phyloP scores from a whole-genome alignment of 2,329 filamentous ascomycete genomes.

The Alternaria sp. region DNA sequence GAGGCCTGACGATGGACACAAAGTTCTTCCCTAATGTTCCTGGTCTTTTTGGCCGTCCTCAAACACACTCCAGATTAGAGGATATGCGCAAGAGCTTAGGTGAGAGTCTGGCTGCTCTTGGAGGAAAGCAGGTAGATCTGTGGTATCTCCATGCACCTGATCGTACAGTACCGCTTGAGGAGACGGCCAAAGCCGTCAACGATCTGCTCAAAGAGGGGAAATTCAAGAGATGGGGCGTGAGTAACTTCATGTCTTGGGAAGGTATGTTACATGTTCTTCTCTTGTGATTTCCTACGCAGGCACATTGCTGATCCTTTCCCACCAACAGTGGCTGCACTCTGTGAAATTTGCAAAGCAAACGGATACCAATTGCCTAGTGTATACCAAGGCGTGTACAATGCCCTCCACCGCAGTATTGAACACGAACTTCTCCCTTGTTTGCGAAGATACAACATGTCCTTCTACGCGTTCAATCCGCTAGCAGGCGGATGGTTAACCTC shows the following conservation, averaged over 20 bases:
- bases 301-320: not conserved
- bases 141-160: constrained; percentile 61
- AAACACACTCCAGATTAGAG: constrained; percentile 46
- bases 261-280: not conserved
- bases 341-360: constrained; percentile 54
- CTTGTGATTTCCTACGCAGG: not conserved
- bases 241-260: constrained; percentile 54
- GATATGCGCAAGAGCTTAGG: constrained; percentile 36
- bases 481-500: constrained; percentile 30
- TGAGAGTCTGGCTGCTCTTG: constrained; percentile 52
- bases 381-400: constrained; percentile 55
- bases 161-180: constrained; percentile 53
- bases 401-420: constrained; percentile 27
- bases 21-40: constrained; percentile 53
- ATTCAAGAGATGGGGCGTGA: constrained; percentile 58
- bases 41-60: constrained; percentile 21
- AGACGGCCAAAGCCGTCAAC: constrained; percentile 59
- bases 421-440: constrained; percentile 33
- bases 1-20: constrained; percentile 55
- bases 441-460: constrained; percentile 25
- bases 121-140: constrained; percentile 50
- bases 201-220: constrained; percentile 56
- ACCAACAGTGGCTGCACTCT: constrained; percentile 55
- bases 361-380: constrained; percentile 56
- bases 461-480: constrained; percentile 32